Percentiles rank a stretch among this genome's conserved stretches.
These are phyloP conservation scores for Fusarium falciforme DNA, from an alignment of 2,329 filamentous ascomycete genomes.

Conservation along the genomic window DNA sequence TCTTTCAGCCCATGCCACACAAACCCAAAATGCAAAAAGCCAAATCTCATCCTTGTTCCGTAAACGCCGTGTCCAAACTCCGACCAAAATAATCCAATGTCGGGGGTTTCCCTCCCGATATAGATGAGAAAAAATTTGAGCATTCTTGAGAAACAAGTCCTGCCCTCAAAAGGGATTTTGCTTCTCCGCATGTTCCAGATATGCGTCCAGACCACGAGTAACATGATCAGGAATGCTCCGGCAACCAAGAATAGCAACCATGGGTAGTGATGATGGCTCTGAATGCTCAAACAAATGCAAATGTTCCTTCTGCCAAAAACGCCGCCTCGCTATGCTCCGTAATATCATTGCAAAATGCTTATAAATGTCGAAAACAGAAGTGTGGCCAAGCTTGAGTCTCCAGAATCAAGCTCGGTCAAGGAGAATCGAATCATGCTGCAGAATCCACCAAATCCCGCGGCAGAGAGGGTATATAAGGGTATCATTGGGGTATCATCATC, in stretches of 20 bases:
- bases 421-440: constrained; percentile 37
- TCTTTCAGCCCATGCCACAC: constrained; percentile 36
- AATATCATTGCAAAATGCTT: constrained; percentile 41
- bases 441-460: constrained; percentile 26
- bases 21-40: constrained; percentile 25
- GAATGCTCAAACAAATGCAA: constrained; percentile 41
- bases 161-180: constrained; percentile 23
- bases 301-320: constrained; percentile 46
- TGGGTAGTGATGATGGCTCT: constrained; percentile 26
- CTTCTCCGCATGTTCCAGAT: constrained; percentile 17
- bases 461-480: constrained; percentile 43
- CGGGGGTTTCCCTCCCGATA: constrained; percentile 8
- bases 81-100: constrained; percentile 14
- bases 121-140: constrained; percentile 8
- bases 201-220: constrained; percentile 22
- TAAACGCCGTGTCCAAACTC: constrained; percentile 36
- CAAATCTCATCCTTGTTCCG: constrained; percentile 17
- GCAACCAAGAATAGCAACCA: constrained; percentile 25
- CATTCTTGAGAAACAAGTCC: constrained; percentile 17
- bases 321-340: constrained; percentile 56
- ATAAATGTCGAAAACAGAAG: constrained; percentile 37
- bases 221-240: constrained; percentile 22
- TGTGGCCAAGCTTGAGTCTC: constrained; percentile 26
- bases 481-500: constrained; percentile 46
- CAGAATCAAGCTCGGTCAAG: constrained; percentile 29